Evolutionary conservation across 2,329 filamentous ascomycete genomes (phyloP), one percentile per base, ranked within the genome.

Genomic region (Apiospora phragmitis): DNA sequence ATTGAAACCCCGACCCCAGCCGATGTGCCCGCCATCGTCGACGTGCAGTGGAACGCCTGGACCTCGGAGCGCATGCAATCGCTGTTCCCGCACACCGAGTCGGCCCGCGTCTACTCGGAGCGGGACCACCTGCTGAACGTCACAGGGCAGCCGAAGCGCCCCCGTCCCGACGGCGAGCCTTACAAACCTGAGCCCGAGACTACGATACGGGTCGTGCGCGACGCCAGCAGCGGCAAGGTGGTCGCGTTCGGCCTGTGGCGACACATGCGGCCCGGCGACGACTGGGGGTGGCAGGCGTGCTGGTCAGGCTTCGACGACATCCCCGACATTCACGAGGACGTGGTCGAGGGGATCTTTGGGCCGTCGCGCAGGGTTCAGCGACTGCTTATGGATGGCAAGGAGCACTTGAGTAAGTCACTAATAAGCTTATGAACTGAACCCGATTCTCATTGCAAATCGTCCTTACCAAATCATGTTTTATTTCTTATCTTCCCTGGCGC

Each of bases 11-110:
- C 73, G 21, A 69, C 70, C 18, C 26, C 51, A 7, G 66, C 67
- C 49, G 71, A 74, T 49, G 70, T 72, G 38, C 69, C 72, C 69
- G 66, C 38, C 49, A 51, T 74, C 14, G 66, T 74, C 67, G 42
- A 65, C 4, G 26, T 71, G 32, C 73, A 70, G 69, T 69, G 71
- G 68, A 68, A 68, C 68, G 66, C 71, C 7, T 71, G 72, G 55
- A 38, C 18, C 65, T 32, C 42, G 42, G 68, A 71, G 32, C 70
- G 68, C 69, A 70, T 74, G 59, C 59, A 49, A 6, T 67, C 67
- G 18, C 49, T 71, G 38, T 72, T 67, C 66, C 71, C 72, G 70
- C 69, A 70, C 26, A 72, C 70, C 1, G 65, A 42, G 8, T 68
- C 71, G 49, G 71, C 70, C 24, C 59, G 70, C 41, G 41, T 32